Evolutionary conservation across 495 filamentous ascomycete genomes (phyloP).

Genomic region (Xylaria acuta): DNA sequence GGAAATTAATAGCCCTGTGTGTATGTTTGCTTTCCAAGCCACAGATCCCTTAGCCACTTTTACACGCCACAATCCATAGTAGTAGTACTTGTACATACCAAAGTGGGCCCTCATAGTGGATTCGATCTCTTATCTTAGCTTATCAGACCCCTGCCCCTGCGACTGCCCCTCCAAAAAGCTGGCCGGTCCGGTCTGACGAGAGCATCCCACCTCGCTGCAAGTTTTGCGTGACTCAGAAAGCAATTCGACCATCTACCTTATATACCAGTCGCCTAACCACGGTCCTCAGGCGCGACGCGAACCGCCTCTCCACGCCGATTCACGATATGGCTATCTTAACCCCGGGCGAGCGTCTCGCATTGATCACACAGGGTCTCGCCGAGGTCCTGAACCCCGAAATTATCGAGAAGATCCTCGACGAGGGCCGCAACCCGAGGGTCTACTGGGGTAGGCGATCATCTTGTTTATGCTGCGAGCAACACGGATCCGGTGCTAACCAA

Average conservation of each 20-base stretch:
- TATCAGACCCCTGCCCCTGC: neutral
- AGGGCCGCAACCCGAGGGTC: conserved; percentile 73
- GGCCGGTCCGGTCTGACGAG: conserved; percentile 1
- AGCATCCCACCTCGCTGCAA: neutral
- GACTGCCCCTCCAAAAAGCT: conserved; percentile 27
- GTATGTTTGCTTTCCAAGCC: too few species aligned
- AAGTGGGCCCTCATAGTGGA: too few species aligned
- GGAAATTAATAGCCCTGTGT: too few species aligned
- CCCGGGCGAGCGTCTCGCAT: conserved; percentile 56
- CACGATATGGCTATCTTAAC: conserved; percentile 22
- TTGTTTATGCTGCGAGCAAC: neutral
- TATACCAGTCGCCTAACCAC: neutral
- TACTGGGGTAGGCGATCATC: conserved; percentile 75
- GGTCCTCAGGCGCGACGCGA: neutral
- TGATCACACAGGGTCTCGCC: conserved; percentile 81
- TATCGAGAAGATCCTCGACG: conserved; percentile 74
- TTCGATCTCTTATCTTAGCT: neutral
- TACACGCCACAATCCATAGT: too few species aligned
- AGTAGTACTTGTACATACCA: too few species aligned
- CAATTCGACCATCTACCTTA: neutral
- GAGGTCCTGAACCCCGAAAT: conserved; percentile 89
- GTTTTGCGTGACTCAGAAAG: conserved; percentile 18
- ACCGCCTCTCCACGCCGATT: neutral
- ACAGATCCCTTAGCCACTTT: too few species aligned
- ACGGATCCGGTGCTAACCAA: neutral